phyloP scores from a whole-genome alignment of 2,329 filamentous ascomycete species.

The Aspergillus oerlinghausenensis region DNA sequence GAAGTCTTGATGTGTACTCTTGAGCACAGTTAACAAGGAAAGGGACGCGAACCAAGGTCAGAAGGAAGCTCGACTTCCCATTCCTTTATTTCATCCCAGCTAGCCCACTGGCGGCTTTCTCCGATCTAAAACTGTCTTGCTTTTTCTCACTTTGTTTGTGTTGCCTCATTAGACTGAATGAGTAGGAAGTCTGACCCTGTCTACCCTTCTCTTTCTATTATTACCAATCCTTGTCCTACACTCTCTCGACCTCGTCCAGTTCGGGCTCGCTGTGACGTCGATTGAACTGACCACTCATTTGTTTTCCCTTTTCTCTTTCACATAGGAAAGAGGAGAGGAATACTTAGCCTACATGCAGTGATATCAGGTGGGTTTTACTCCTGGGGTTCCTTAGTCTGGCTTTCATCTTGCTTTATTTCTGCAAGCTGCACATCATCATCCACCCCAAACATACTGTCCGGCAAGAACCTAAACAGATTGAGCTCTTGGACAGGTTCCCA shows the following conservation, averaged over 20 bases:
- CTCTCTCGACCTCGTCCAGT: not conserved
- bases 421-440: conserved; percentile 21
- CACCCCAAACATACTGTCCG: not conserved
- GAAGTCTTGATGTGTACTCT: not conserved
- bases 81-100: not conserved
- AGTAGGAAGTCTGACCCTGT: not conserved
- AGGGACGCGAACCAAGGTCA: not conserved
- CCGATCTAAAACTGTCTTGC: conserved; percentile 2
- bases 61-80: conserved; percentile 1
- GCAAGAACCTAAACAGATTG: not conserved
- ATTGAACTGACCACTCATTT: not conserved
- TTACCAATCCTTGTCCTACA: not conserved
- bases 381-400: conserved; percentile 1
- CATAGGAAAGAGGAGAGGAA: not conserved
- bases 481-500: conserved; percentile 8
- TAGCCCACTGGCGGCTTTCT: conserved; percentile 9
- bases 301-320: not conserved
- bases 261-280: not conserved
- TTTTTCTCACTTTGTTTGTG: not conserved
- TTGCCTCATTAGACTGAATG: not conserved
- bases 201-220: not conserved
- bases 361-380: not conserved
- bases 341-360: not conserved
- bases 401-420: conserved; percentile 5
- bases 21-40: not conserved